Evolutionary conservation across 192 early-diverging fungal species (phyloP).

Genomic region (Backusella luteola): DNA sequence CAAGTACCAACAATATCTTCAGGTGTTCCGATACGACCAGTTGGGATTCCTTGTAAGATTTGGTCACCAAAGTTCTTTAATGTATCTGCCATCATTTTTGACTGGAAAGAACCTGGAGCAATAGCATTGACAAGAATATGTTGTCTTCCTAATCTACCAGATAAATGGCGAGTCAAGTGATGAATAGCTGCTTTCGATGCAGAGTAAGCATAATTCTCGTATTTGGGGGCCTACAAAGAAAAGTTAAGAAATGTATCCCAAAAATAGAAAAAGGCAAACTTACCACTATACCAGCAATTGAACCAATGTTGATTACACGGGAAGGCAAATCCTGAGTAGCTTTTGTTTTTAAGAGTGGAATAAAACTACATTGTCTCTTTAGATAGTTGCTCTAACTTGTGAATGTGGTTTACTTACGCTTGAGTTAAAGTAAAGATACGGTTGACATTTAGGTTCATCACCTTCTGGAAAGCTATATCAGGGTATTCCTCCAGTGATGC

Average conservation of each 20-base stretch:
- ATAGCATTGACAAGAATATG: constrained; percentile 67
- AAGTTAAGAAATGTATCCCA: neutral
- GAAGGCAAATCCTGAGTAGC: constrained; percentile 54
- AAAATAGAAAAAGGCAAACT: neutral
- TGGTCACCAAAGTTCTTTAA: constrained; percentile 49
- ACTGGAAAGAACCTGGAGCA: constrained; percentile 71
- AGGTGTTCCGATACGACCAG: constrained; percentile 74
- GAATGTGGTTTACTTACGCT: constrained; percentile 38
- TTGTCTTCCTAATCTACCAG: constrained; percentile 53
- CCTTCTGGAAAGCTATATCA: constrained; percentile 62
- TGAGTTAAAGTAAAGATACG: constrained; percentile 75
- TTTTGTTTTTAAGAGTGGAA: constrained; percentile 66
- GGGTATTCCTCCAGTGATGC: constrained; percentile 54
- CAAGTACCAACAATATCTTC: constrained; percentile 86
- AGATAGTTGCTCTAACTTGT: neutral
- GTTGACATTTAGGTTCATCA: constrained; percentile 86
- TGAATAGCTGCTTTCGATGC: constrained; percentile 79
- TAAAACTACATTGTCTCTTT: constrained; percentile 33
- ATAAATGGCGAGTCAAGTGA: constrained; percentile 68
- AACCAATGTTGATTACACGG: constrained; percentile 84
- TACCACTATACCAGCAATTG: constrained; percentile 49
- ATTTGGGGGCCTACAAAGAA: constrained; percentile 17
- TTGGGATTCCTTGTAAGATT: constrained; percentile 56
- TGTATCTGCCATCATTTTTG: constrained; percentile 74
- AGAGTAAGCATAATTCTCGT: constrained; percentile 68